Base-by-base conservation (phyloP, 108 stramenopile genomes). In the Cyclotella cryptica region DNA sequence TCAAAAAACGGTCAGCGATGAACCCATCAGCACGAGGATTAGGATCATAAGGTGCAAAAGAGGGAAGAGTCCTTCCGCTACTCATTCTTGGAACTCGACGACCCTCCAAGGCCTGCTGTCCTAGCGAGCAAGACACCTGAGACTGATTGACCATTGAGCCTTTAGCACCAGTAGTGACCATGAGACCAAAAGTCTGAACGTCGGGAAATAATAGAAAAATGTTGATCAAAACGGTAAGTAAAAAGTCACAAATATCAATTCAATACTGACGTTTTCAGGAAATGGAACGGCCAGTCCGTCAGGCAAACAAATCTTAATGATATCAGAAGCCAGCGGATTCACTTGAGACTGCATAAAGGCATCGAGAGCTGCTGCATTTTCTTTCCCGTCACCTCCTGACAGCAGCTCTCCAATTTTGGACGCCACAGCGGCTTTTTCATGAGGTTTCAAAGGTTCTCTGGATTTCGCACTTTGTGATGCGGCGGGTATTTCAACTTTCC, bases 101-200 rank as follows among this genome's bases (percentile, higher is more conserved):
- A n/a, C 99, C 99, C 78, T 99, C 99, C 24, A 99, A 83, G 27
- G 98, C 98, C 81, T 99, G 99, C 79, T 99, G 99, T 49, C 99
- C 99, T n/a, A 99, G 86, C 8, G 93, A 97, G 80, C 98, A 99
- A 12, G 97, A 88, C 11, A 99, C 97, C 84, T 99, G 98, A 10
- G 97, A 97, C 76, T 99, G 99, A 82, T 99, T 99, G 22, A 99
- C 99, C 69, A 91, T 94, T 18, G 97, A 98, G 10, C 99, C 99
- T 85, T 99, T 99, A 27, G 98, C 99, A 5, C 99, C 99, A 8
- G 98, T 98, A 10, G 93, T 89, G 8, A 97, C 96, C 99, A 99
- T 99, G 19, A 99, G 82, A 28, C 96, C 88, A 83, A 99, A 99
- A 42, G 92, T 91, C 88, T 89, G 47, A 19, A 51, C 14, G 64